A percentile compares a stretch with the other conserved stretches of the same genome.
Evolutionary conservation across 2,329 filamentous ascomycete genomes (phyloP).

Genomic region (Westerdykella aurantiaca): DNA sequence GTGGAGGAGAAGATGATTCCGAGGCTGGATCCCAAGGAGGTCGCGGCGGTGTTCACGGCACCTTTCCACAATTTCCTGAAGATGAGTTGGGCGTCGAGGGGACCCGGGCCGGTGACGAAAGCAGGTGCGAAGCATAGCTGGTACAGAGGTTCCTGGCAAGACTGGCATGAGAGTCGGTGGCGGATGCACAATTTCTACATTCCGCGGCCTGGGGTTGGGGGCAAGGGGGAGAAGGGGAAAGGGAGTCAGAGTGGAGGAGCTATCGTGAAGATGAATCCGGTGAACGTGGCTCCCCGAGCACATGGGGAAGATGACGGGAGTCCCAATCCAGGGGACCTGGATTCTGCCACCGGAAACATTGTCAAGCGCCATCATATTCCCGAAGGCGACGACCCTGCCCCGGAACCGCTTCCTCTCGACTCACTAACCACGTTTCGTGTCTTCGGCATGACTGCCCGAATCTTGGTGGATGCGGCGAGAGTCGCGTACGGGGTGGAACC

Average conservation of each 20-base stretch:
- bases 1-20: slow-evolving; percentile 68
- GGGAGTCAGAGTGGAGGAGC: slow-evolving; percentile 7
- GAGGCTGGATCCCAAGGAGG: slow-evolving; percentile 78
- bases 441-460: slow-evolving; percentile 91
- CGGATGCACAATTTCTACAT: slow-evolving; percentile 89
- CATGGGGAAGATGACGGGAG: too few species aligned
- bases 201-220: slow-evolving; percentile 40
- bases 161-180: slow-evolving; percentile 76
- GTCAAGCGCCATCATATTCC: slow-evolving; percentile 5
- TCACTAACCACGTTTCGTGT: slow-evolving; percentile 65
- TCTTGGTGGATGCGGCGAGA: slow-evolving; percentile 80
- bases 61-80: slow-evolving; percentile 79
- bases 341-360: slow-evolving; percentile 4
- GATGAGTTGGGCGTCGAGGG: slow-evolving; percentile 51
- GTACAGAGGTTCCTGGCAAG: slow-evolving; percentile 80
- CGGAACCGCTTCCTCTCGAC: slow-evolving; percentile 36
- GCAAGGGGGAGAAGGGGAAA: slow-evolving; percentile 3
- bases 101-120: slow-evolving; percentile 37
- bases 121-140: slow-evolving; percentile 53
- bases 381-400: slow-evolving; percentile 16
- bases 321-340: slow-evolving; percentile 1
- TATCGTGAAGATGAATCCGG: slow-evolving; percentile 5
- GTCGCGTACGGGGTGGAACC: slow-evolving; percentile 78
- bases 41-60: slow-evolving; percentile 88
- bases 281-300: too few species aligned